These are phyloP conservation scores for Cladosporium sp. DNA, from an alignment of 2,329 filamentous ascomycete genomes.

Conservation along the genomic window DNA sequence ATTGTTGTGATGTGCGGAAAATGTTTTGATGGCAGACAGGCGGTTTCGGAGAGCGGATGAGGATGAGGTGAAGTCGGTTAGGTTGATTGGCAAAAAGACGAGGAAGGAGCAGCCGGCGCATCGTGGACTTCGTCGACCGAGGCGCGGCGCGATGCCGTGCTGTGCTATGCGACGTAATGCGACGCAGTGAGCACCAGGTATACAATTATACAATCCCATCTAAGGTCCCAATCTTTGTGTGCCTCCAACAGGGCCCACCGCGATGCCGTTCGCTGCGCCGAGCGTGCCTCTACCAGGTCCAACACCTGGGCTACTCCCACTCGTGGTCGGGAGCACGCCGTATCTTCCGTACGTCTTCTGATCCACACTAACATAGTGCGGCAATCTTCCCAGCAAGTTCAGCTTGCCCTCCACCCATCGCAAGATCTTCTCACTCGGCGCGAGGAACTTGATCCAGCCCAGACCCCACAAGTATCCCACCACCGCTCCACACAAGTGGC, in stretches of 20 bases:
- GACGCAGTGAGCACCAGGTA: not conserved
- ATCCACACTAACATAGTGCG: conserved; percentile 91
- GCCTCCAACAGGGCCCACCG: conserved; percentile 64
- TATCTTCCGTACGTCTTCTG: conserved; percentile 95
- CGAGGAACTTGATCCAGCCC: conserved; percentile 85
- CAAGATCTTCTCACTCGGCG: conserved; percentile 83
- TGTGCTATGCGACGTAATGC: not conserved
- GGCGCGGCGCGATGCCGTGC: not conserved
- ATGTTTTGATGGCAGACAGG: not conserved
- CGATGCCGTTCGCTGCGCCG: conserved; percentile 39
- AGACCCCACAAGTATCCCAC: conserved; percentile 88
- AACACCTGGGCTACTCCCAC: conserved; percentile 23
- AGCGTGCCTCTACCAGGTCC: conserved; percentile 34
- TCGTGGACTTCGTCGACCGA: not conserved
- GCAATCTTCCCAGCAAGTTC: conserved; percentile 78
- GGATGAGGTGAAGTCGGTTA: not conserved
- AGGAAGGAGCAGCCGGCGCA: conserved; percentile 13
- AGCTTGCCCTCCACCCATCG: conserved; percentile 87
- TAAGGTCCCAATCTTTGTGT: conserved; percentile 71
- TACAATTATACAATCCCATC: not conserved
- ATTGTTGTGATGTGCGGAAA: not conserved
- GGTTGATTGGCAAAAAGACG: not conserved
- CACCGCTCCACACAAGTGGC: conserved; percentile 79
- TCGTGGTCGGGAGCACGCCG: conserved; percentile 70
- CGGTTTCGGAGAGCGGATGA: not conserved